phyloP scores from a whole-genome alignment of 805 yeast genomes.

The Dipodascopsis tothii region DNA sequence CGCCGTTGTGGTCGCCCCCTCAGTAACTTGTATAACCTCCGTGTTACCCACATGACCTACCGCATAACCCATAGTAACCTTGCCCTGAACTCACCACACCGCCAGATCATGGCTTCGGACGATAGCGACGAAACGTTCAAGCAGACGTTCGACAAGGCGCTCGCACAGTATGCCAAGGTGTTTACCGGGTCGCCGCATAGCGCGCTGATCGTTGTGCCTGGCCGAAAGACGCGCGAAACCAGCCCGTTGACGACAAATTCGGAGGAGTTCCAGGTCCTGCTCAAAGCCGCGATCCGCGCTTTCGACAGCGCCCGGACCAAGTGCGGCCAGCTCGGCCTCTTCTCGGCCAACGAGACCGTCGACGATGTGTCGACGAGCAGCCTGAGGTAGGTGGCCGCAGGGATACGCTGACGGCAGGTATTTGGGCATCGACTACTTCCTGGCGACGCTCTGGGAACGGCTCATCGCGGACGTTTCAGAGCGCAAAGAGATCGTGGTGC shows the following conservation, averaged over 20 bases:
- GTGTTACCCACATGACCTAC: too few species aligned
- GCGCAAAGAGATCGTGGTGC: slow-evolving; percentile 13
- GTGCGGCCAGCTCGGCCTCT: slow-evolving; percentile 43
- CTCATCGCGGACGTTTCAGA: slow-evolving; percentile 8
- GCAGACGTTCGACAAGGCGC: slow-evolving; percentile 15
- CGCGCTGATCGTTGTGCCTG: slow-evolving; percentile 1
- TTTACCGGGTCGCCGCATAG: background rate
- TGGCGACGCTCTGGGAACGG: slow-evolving; percentile 40
- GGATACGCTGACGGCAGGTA: slow-evolving; percentile 31
- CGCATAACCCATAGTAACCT: too few species aligned
- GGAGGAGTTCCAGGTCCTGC: slow-evolving; percentile 7
- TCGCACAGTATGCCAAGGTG: slow-evolving; percentile 7
- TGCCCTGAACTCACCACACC: too few species aligned
- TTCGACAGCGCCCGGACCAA: slow-evolving; percentile 7
- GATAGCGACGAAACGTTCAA: too few species aligned
- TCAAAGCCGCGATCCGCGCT: slow-evolving; percentile 5
- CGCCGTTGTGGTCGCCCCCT: too few species aligned
- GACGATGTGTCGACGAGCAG: slow-evolving; percentile 63
- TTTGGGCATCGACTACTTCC: slow-evolving; percentile 50
- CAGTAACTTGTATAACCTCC: too few species aligned
- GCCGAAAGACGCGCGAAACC: too few species aligned
- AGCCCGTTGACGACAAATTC: slow-evolving; percentile 2
- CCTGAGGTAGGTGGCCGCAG: slow-evolving; percentile 31
- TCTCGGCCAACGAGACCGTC: slow-evolving; percentile 62
- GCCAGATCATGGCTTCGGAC: too few species aligned